A percentile compares a stretch with the other conserved stretches of the same genome.
phyloP scores from a whole-genome alignment of 2,329 filamentous ascomycete genomes.

The Dactylellina parvicollis region DNA sequence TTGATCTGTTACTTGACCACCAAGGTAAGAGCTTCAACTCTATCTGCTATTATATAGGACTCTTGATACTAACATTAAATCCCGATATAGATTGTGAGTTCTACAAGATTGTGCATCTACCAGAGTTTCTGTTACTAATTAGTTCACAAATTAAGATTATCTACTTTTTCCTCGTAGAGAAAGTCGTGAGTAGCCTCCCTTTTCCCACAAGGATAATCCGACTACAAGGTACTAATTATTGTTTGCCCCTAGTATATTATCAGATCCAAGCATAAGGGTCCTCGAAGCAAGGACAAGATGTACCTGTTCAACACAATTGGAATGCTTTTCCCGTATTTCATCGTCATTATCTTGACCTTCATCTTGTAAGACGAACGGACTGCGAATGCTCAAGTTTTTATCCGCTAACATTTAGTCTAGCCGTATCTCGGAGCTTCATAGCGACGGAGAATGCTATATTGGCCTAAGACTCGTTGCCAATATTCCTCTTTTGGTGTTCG shows the following conservation, averaged over 20 bases:
- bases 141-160: constrained; percentile 61
- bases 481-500: constrained; percentile 71
- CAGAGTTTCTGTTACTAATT: constrained; percentile 25
- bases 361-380: constrained; percentile 65
- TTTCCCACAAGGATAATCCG: not conserved
- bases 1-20: constrained; percentile 72
- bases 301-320: constrained; percentile 72
- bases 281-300: constrained; percentile 68
- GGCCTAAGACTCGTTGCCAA: constrained; percentile 70
- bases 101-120: not conserved
- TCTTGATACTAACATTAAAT: not conserved
- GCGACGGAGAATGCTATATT: constrained; percentile 69
- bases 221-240: not conserved
- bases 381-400: too few species aligned
- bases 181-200: constrained; percentile 64
- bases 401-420: constrained; percentile 59
- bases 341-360: constrained; percentile 70
- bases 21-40: constrained; percentile 64
- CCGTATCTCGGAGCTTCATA: constrained; percentile 68
- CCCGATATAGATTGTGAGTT: constrained; percentile 59
- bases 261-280: constrained; percentile 64
- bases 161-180: constrained; percentile 74
- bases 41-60: not conserved
- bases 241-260: constrained; percentile 65
- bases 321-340: constrained; percentile 63